Evolutionary conservation across 2,329 filamentous ascomycete species (phyloP).

Genomic region (Pestalotiopsis sp.): DNA sequence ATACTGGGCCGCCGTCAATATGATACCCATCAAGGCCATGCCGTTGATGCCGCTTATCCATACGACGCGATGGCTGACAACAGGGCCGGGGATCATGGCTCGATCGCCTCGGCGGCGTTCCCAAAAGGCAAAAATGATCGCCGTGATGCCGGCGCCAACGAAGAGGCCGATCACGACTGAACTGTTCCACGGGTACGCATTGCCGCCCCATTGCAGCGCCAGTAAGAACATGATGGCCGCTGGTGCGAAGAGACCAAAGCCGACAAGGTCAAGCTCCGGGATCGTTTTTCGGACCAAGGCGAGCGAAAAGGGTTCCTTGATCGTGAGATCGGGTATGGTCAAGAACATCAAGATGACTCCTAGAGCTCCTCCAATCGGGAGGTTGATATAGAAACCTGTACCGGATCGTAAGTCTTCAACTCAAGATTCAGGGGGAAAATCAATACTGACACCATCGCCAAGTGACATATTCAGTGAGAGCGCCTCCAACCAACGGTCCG

Average conservation of each 20-base stretch:
- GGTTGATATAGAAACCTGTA: slow-evolving; percentile 46
- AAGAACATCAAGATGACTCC: slow-evolving; percentile 33
- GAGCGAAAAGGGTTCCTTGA: slow-evolving; percentile 24
- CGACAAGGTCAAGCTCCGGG: slow-evolving; percentile 40
- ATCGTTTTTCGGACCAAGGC: slow-evolving; percentile 23
- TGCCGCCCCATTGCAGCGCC: slow-evolving; percentile 44
- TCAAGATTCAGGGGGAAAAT: not conserved
- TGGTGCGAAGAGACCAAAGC: slow-evolving; percentile 42
- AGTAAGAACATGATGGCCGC: slow-evolving; percentile 44
- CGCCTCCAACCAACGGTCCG: slow-evolving; percentile 50
- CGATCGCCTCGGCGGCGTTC: slow-evolving; percentile 45
- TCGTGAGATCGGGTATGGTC: slow-evolving; percentile 37
- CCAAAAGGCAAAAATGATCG: slow-evolving; percentile 42
- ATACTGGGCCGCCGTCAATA: slow-evolving; percentile 24
- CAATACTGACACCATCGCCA: slow-evolving; percentile 47
- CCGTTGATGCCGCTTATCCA: slow-evolving; percentile 32
- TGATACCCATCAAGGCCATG: slow-evolving; percentile 1
- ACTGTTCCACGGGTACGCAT: slow-evolving; percentile 39
- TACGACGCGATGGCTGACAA: slow-evolving; percentile 47
- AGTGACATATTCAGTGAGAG: slow-evolving; percentile 40
- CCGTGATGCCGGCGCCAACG: slow-evolving; percentile 32
- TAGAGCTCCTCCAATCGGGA: slow-evolving; percentile 41
- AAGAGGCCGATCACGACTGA: slow-evolving; percentile 40
- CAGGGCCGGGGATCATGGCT: slow-evolving; percentile 51
- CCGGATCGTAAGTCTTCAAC: not conserved